Evolutionary conservation across 176 grass and related monocot genomes (phyloP).

Genomic region (Chloris gayana): DNA sequence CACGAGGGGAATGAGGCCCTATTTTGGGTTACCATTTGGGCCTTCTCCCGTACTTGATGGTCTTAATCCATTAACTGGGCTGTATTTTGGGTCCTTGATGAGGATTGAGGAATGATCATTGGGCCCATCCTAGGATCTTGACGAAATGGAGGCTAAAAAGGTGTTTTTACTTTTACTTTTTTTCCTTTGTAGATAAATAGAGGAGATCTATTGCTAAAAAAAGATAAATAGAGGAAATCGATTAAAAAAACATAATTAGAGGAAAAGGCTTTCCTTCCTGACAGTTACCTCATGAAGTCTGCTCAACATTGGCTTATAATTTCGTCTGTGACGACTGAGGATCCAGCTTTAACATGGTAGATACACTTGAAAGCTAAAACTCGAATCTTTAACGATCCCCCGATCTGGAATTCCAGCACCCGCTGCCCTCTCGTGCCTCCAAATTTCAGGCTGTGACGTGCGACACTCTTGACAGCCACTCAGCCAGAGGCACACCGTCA

Average conservation of each 20-base stretch:
- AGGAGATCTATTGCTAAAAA: too few relatives aligned
- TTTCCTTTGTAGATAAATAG: too few relatives aligned
- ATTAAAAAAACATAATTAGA: too few relatives aligned
- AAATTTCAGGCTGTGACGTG: conserved; percentile 38
- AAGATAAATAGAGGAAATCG: too few relatives aligned
- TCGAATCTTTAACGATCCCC: not conserved
- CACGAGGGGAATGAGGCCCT: too few relatives aligned
- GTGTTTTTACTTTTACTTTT: not conserved
- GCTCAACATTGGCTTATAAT: not conserved
- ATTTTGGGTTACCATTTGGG: too few relatives aligned
- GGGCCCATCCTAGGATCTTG: not conserved
- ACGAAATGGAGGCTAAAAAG: not conserved
- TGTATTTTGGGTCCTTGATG: too few relatives aligned
- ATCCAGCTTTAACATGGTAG: conserved; percentile 20
- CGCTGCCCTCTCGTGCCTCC: not conserved
- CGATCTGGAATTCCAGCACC: not conserved
- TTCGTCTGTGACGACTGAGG: not conserved
- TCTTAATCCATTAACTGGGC: not conserved
- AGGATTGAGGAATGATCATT: not conserved
- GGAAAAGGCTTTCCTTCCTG: too few relatives aligned
- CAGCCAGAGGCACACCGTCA: not conserved
- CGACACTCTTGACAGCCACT: not conserved
- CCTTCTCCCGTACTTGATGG: not conserved
- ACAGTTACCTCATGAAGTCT: not conserved
- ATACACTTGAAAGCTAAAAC: not conserved